Evolutionary conservation across 2,329 filamentous ascomycete genomes (phyloP).

Genomic region (Aspergillus floridensis): DNA sequence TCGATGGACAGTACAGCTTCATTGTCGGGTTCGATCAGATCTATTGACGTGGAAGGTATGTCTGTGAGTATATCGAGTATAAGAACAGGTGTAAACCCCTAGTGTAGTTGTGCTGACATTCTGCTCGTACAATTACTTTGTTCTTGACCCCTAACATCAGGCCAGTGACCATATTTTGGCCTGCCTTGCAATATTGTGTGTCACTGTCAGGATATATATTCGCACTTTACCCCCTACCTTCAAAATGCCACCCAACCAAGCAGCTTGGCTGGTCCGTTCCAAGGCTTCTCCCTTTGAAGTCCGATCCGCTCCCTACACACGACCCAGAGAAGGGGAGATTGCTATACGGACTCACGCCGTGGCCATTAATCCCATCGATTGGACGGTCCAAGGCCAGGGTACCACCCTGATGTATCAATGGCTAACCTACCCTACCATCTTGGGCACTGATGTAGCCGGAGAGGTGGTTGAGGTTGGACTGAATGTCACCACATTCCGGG

Average conservation of each 20-base stretch:
- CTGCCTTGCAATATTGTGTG: no score
- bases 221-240: neutral
- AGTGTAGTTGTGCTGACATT: no score
- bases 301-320: slow-evolving; percentile 35
- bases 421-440: slow-evolving; percentile 34
- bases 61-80: neutral
- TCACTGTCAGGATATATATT: no score
- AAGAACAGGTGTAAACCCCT: neutral
- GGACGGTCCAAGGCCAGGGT: slow-evolving; percentile 33
- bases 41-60: neutral
- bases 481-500: slow-evolving; percentile 44
- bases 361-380: slow-evolving; percentile 46
- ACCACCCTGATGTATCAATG: slow-evolving; percentile 21
- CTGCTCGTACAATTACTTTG: neutral
- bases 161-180: no score
- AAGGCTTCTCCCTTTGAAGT: slow-evolving; percentile 29
- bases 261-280: slow-evolving; percentile 10
- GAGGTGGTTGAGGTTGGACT: slow-evolving; percentile 48
- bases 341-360: slow-evolving; percentile 40
- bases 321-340: slow-evolving; percentile 37
- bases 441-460: slow-evolving; percentile 47
- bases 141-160: neutral
- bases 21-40: neutral
- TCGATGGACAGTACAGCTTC: neutral
- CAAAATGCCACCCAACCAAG: slow-evolving; percentile 7